Percentiles rank a stretch among this genome's conserved stretches.
Conservation (phyloP, 495 filamentous ascomycete species). For the Podospora anserina region DNA sequence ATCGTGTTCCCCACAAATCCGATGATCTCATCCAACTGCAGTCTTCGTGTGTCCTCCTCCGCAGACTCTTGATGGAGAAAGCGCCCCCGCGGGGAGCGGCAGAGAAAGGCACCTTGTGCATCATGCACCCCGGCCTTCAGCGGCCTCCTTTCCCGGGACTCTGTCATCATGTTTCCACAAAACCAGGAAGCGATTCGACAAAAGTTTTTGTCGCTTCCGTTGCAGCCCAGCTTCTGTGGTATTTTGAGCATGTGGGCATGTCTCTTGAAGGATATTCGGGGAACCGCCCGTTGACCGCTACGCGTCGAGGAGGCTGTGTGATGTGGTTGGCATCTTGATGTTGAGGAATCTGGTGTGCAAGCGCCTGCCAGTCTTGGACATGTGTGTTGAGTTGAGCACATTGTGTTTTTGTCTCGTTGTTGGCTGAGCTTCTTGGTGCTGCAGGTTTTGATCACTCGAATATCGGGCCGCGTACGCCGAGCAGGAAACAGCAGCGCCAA, state of each 20-base stretch:
- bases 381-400: neutral
- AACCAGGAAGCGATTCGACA: conserved; percentile 1
- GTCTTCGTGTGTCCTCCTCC: conserved; percentile 2
- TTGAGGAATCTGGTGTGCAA: neutral
- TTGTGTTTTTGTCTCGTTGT: neutral
- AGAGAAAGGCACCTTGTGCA: neutral
- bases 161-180: conserved; percentile 2
- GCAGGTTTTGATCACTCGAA: neutral
- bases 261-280: neutral
- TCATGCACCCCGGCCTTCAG: conserved; percentile 2
- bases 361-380: neutral
- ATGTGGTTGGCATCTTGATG: neutral
- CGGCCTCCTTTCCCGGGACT: conserved; percentile 6
- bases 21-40: conserved; percentile 10
- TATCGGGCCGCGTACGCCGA: conserved; percentile 4
- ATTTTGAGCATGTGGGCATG: neutral
- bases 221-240: neutral
- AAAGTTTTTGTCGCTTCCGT: neutral
- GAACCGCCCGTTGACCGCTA: neutral
- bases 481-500: neutral
- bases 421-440: conserved; percentile 6
- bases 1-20: neutral
- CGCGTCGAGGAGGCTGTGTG: neutral
- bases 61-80: conserved; percentile 7
- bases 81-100: neutral